phyloP scores from a whole-genome alignment of 768 basidiomycete species.

The Lactarius tabidus region DNA sequence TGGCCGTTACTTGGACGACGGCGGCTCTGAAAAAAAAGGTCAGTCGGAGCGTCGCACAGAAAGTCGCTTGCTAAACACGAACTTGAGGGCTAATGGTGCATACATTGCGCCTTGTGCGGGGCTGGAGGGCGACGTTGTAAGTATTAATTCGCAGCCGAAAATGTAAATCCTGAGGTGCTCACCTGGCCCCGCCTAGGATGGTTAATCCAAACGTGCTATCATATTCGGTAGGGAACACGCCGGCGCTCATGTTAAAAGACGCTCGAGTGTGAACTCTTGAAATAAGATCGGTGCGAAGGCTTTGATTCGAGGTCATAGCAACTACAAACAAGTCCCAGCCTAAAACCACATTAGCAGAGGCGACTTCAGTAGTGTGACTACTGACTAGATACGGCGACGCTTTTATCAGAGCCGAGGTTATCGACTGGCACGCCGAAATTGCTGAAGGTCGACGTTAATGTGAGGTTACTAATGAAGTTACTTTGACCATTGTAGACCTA shows the following conservation, averaged over 20 bases:
- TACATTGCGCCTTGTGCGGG: constrained; percentile 28
- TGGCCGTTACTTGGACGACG: background rate
- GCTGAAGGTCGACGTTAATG: background rate
- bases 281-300: constrained; percentile 12
- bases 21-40: background rate
- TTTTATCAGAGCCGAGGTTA: background rate
- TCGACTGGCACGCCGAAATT: constrained; percentile 18
- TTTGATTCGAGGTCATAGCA: constrained; percentile 1
- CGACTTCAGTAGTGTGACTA: background rate
- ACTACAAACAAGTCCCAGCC: background rate
- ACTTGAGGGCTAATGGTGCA: constrained; percentile 27
- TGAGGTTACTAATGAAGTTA: constrained; percentile 1
- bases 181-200: constrained; percentile 18
- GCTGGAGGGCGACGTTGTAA: background rate
- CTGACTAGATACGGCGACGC: background rate
- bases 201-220: constrained; percentile 1
- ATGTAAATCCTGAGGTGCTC: background rate
- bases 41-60: background rate
- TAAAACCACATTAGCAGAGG: constrained; percentile 4
- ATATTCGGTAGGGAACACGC: constrained; percentile 13
- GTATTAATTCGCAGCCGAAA: background rate
- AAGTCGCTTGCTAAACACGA: background rate
- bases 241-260: constrained; percentile 5
- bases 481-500: constrained; percentile 16
- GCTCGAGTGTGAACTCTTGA: constrained; percentile 11